These are phyloP conservation scores for Rhipidocladum racemiflorum DNA, from an alignment of 176 grass and related monocot genomes.

Conservation along the genomic window DNA sequence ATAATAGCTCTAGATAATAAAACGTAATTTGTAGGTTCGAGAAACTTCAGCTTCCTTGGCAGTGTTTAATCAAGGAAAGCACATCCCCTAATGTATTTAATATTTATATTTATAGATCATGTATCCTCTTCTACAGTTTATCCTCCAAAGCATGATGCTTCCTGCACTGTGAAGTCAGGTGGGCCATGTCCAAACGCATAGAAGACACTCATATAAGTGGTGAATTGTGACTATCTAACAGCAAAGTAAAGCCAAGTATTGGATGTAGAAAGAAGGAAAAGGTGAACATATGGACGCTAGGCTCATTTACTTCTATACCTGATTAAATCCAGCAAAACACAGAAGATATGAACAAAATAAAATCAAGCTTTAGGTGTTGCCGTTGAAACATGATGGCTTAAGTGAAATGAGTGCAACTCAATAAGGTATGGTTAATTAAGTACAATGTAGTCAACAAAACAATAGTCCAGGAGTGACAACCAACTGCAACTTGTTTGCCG, in stretches of 20 bases:
- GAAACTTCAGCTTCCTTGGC: not conserved
- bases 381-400: not conserved
- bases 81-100: not conserved
- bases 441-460: not conserved
- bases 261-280: not conserved
- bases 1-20: not conserved
- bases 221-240: not conserved
- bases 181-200: not conserved
- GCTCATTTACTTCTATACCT: not conserved
- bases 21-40: slow-evolving; percentile 1
- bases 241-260: not conserved
- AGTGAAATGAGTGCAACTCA: not conserved
- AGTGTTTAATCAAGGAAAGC: not conserved
- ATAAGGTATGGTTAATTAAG: not conserved
- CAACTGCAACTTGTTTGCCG: slow-evolving; percentile 18
- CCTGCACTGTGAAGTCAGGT: not conserved
- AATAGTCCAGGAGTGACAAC: slow-evolving; percentile 10
- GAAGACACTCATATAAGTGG: not conserved
- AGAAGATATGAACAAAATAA: not conserved
- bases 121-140: not conserved
- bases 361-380: not conserved
- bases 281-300: not conserved
- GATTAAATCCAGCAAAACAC: not conserved
- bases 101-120: not conserved
- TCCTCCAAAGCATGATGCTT: not conserved